A percentile compares a stretch with the other conserved stretches of the same genome.
phyloP scores from a whole-genome alignment of 257 asterid species.

The Henckelia pumila region DNA sequence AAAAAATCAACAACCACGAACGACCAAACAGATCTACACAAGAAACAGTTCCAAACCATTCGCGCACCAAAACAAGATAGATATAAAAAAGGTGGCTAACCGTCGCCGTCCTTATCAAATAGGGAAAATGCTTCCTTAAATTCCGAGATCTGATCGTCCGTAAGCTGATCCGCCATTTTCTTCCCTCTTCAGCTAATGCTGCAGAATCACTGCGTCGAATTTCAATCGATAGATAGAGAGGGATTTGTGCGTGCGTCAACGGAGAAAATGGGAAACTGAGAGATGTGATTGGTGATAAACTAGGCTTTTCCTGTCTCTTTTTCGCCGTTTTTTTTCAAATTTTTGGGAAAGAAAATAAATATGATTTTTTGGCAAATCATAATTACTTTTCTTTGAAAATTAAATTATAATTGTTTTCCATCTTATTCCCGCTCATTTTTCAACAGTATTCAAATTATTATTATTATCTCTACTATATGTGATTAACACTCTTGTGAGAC shows the following conservation, averaged over 20 bases:
- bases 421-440: no score
- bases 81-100: background rate
- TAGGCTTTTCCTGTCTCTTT: no score
- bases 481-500: no score
- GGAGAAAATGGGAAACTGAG: background rate
- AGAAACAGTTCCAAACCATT: background rate
- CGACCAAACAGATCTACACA: background rate
- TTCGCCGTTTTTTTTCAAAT: no score
- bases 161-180: slow-evolving; percentile 23
- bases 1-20: background rate
- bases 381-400: no score
- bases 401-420: no score
- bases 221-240: background rate
- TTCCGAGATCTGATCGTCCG: slow-evolving; percentile 11
- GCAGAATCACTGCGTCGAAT: background rate
- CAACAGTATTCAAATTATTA: no score
- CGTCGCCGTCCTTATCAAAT: slow-evolving; percentile 24
- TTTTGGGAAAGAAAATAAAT: no score
- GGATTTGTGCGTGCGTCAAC: background rate
- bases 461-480: no score
- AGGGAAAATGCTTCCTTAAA: slow-evolving; percentile 22
- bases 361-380: no score
- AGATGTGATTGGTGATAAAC: no score
- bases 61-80: background rate
- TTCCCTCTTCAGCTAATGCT: background rate